phyloP scores from a whole-genome alignment of 768 basidiomycete species.

The Galerina sulciceps region DNA sequence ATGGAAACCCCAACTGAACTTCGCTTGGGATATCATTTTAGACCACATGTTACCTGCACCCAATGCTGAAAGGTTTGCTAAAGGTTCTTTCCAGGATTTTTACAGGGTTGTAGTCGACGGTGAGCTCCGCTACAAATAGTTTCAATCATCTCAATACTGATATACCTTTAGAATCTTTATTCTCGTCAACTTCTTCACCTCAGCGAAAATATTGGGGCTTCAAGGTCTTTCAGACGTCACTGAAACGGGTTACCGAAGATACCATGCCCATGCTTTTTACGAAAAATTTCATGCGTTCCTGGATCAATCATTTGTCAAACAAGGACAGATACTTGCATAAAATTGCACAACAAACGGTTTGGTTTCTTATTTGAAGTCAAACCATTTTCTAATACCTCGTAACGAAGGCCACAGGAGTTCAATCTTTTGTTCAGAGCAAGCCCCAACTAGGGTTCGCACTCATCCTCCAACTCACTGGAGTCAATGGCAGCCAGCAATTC shows the following conservation, averaged over 20 bases:
- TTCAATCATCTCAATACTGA: background rate
- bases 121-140: constrained; percentile 35
- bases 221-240: constrained; percentile 81
- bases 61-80: constrained; percentile 38
- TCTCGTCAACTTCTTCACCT: constrained; percentile 80
- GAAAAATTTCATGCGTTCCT: constrained; percentile 93
- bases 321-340: constrained; percentile 90
- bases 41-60: constrained; percentile 68
- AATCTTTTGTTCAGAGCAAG: constrained; percentile 71
- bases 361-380: constrained; percentile 21
- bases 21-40: constrained; percentile 86
- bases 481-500: constrained; percentile 85
- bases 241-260: constrained; percentile 64
- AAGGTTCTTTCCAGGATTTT: constrained; percentile 86
- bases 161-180: constrained; percentile 74
- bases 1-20: constrained; percentile 93
- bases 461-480: constrained; percentile 82
- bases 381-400: background rate
- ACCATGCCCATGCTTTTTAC: constrained; percentile 90
- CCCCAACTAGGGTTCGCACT: constrained; percentile 84
- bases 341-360: constrained; percentile 81
- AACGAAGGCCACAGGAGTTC: constrained; percentile 72
- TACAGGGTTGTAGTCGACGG: constrained; percentile 92
- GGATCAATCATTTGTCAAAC: constrained; percentile 94
- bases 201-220: constrained; percentile 98